A percentile compares a stretch with the other conserved stretches of the same genome.
These are phyloP conservation scores for Cordyceps pruinosa DNA, from an alignment of 2,329 filamentous ascomycete species.

Conservation along the genomic window DNA sequence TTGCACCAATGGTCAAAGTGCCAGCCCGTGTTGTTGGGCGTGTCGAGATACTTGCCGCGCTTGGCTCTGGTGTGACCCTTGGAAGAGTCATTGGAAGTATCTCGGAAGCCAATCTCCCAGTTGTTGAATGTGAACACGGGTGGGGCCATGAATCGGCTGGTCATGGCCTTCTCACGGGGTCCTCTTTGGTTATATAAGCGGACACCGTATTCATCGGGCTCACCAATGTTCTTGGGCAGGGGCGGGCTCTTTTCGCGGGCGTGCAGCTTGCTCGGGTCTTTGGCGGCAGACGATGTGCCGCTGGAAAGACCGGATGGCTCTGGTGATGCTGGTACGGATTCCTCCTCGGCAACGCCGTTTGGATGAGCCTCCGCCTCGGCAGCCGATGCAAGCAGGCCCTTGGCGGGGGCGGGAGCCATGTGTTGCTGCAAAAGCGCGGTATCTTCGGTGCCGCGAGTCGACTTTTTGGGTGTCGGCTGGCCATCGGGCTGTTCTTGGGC, in stretches of 20 bases:
- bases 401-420: slow-evolving; percentile 27
- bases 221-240: slow-evolving; percentile 33
- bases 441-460: slow-evolving; percentile 29
- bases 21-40: slow-evolving; percentile 46
- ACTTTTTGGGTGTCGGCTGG: slow-evolving; percentile 43
- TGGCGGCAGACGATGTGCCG: slow-evolving; percentile 21
- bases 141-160: slow-evolving; percentile 46
- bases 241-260: slow-evolving; percentile 32
- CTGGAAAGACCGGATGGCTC: slow-evolving; percentile 25
- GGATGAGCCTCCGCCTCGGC: slow-evolving; percentile 29
- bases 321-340: slow-evolving; percentile 30
- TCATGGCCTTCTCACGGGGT: slow-evolving; percentile 37
- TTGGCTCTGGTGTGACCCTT: slow-evolving; percentile 46
- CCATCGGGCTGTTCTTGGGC: slow-evolving; percentile 43
- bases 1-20: slow-evolving; percentile 49
- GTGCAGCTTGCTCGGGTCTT: slow-evolving; percentile 23
- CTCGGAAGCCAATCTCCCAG: slow-evolving; percentile 53
- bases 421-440: slow-evolving; percentile 20
- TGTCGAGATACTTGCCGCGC: slow-evolving; percentile 47
- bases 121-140: slow-evolving; percentile 41
- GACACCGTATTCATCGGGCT: slow-evolving; percentile 47
- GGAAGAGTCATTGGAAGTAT: slow-evolving; percentile 49
- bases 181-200: slow-evolving; percentile 37
- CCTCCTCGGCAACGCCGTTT: slow-evolving; percentile 29
- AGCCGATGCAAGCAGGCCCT: slow-evolving; percentile 34